Evolutionary conservation across 176 grass and related monocot genomes (phyloP), one percentile per base, ranked within the genome.

Genomic region (Tillandsia fasciculata): DNA sequence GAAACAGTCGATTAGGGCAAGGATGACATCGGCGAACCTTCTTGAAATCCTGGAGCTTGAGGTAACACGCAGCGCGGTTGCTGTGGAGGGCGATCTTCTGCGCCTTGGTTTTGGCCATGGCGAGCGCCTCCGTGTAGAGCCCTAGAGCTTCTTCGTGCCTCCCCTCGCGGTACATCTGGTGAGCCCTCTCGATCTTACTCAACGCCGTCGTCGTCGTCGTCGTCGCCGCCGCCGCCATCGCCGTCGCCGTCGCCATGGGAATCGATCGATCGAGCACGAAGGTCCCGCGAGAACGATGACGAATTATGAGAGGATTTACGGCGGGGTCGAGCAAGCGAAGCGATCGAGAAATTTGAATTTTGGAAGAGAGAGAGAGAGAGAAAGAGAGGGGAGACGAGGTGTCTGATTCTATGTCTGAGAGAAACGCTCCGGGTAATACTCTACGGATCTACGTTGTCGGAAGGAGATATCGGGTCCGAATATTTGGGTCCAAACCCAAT

Each of bases 51-150:
- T 97, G 89, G 71, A 97, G 77, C 72, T 97, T 92, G 47, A 97
- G 82, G 82, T 92, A 93, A 86, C 89, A 97, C 49, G 94, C 94
- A 50, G 94, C 94, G 14, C 89, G 86, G 69, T 97, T 97, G 82
- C 94, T 97, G 69, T 97, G 94, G 28, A 97, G 85, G 2, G 94
- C 94, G 69, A 97, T 90, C 76, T 88, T 91, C 83, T 97, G 89
- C 18, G 77, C 79, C 52, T 86, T 80, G 12, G 74, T 79, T 59
- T 87, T 81, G 18, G 93, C 93, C 56, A 86, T 73, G 48, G 84
- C 82, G 68, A 97, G 82, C 53, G 89, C 89, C 27, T 88, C 86
- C 1, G 93, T 87, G 80, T 97, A 97, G 20, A 97, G 89, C 66
- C 77, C 79, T 2, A 97, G 81, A 58, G 93, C 93, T 72, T 90